Percentiles rank a stretch among this genome's conserved stretches.
phyloP scores from a whole-genome alignment of 805 yeast species.

The Kodamaea hsintzibuensis region DNA sequence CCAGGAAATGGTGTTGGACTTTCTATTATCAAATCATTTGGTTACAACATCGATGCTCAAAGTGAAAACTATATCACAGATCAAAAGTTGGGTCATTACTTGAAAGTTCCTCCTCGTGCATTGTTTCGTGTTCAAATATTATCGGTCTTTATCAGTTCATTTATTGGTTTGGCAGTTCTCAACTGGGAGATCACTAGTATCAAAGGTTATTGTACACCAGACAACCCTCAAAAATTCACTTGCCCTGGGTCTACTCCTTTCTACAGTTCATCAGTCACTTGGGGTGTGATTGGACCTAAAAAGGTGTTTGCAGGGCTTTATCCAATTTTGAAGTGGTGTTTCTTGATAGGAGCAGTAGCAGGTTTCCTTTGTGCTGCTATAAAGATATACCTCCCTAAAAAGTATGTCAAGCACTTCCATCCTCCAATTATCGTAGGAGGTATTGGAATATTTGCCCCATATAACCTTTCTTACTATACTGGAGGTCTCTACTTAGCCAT shows the following conservation, averaged over 20 bases:
- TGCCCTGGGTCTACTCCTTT: conserved; percentile 31
- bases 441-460: conserved; percentile 12
- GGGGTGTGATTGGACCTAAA: conserved; percentile 63
- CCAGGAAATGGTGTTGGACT: conserved; percentile 58
- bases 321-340: conserved; percentile 33
- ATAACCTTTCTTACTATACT: conserved; percentile 14
- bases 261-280: conserved; percentile 40
- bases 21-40: conserved; percentile 48
- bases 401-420: conserved; percentile 18
- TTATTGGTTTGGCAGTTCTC: conserved; percentile 21
- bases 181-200: conserved; percentile 19
- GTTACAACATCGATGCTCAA: conserved; percentile 32
- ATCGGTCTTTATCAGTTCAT: conserved; percentile 19
- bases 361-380: conserved; percentile 22
- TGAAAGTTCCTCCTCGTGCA: conserved; percentile 25
- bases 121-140: conserved; percentile 26
- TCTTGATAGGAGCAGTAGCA: conserved; percentile 28
- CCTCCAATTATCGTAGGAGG: conserved; percentile 16
- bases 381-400: conserved; percentile 16
- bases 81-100: conserved; percentile 36
- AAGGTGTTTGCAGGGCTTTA: conserved; percentile 33
- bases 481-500: conserved; percentile 11
- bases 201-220: conserved; percentile 19
- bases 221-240: conserved; percentile 24
- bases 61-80: conserved; percentile 36